Conservation (phyloP, 2,329 filamentous ascomycete species). For the Ceratocystiopsis sp. region DNA sequence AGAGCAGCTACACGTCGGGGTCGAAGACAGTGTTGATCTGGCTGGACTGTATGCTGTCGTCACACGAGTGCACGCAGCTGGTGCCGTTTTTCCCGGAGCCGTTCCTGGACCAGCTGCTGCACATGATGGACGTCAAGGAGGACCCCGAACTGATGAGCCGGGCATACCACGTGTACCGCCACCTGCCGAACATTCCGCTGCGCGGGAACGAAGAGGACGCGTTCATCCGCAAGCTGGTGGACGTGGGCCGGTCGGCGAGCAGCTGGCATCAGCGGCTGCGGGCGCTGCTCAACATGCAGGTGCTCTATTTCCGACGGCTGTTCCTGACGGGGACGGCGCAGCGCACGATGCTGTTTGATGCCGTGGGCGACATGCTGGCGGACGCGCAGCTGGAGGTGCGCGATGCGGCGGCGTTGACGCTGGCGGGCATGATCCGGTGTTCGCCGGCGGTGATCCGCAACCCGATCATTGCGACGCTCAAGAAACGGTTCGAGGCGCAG, state of each 20-base stretch:
- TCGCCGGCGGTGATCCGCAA: slow-evolving; percentile 68
- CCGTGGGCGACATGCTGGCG: slow-evolving; percentile 88
- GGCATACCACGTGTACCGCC: slow-evolving; percentile 92
- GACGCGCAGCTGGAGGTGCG: slow-evolving; percentile 89
- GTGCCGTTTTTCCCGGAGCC: slow-evolving; percentile 78
- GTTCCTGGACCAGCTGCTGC: slow-evolving; percentile 82
- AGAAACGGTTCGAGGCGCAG: slow-evolving; percentile 60
- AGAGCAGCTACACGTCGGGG: slow-evolving; percentile 84
- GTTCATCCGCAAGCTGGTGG: slow-evolving; percentile 74
- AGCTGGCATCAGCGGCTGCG: slow-evolving; percentile 94
- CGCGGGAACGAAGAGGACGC: slow-evolving; percentile 66
- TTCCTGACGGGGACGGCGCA: slow-evolving; percentile 67
- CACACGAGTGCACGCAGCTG: slow-evolving; percentile 81
- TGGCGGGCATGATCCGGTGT: slow-evolving; percentile 96
- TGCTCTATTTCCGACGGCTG: slow-evolving; percentile 91
- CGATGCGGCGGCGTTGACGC: slow-evolving; percentile 75
- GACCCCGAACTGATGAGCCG: slow-evolving; percentile 88
- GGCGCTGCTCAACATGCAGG: slow-evolving; percentile 94
- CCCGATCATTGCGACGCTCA: slow-evolving; percentile 58
- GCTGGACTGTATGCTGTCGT: slow-evolving; percentile 82
- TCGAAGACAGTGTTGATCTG: slow-evolving; percentile 92
- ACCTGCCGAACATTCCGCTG: slow-evolving; percentile 89
- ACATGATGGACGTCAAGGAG: slow-evolving; percentile 99
- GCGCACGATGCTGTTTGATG: slow-evolving; percentile 68
- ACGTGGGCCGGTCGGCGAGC: slow-evolving; percentile 65